Evolutionary conservation across 139 green algal genomes (phyloP).

Genomic region (Zygnema circumcarinatum): DNA sequence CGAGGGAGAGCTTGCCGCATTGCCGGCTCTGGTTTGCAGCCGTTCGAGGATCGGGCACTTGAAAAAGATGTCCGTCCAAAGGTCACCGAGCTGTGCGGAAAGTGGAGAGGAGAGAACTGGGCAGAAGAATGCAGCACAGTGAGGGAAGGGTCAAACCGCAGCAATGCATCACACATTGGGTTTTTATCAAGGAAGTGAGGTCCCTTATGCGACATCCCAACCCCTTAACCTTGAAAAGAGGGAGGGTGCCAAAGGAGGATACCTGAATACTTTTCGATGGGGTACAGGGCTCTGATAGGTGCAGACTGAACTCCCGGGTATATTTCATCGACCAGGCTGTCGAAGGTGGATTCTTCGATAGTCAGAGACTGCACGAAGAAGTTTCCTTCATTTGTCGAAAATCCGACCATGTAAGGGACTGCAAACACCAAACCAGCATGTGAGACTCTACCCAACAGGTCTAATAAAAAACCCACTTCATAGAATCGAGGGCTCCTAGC

Average conservation of each 20-base stretch:
- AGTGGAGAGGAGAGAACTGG: background rate
- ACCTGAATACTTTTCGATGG: background rate
- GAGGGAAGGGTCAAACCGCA: background rate
- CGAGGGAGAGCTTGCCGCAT: background rate
- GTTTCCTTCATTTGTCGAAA: background rate
- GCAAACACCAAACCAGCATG: too few relatives aligned
- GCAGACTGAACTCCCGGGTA: background rate
- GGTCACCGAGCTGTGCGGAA: background rate
- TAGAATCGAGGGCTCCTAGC: too few relatives aligned
- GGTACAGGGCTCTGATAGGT: background rate
- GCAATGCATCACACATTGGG: too few relatives aligned
- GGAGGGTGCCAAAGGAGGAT: background rate
- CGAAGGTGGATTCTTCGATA: background rate
- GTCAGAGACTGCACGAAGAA: background rate
- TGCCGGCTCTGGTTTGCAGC: background rate
- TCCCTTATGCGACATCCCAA: too few relatives aligned
- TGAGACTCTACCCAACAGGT: too few relatives aligned
- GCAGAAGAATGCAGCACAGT: background rate
- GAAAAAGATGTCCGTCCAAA: background rate
- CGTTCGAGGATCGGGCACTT: background rate
- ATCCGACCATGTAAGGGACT: background rate
- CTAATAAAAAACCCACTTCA: too few relatives aligned
- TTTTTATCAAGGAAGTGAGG: too few relatives aligned
- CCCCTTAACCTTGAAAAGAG: too few relatives aligned
- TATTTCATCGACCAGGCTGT: background rate